Base-by-base conservation (phyloP, 805 yeast species). In the Limtongia smithiae region DNA sequence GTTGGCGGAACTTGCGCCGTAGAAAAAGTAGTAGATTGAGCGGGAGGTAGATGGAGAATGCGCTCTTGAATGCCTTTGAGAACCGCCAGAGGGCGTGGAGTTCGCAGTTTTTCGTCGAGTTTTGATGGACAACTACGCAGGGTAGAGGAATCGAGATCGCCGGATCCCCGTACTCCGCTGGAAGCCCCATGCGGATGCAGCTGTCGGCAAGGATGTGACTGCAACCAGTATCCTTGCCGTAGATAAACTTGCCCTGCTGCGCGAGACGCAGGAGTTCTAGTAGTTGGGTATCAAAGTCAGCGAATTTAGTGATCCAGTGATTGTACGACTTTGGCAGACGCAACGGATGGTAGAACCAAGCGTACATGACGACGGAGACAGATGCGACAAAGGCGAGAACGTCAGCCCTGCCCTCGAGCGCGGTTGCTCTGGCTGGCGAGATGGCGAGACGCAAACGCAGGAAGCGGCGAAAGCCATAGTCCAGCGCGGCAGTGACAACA, bases 301-400 rank as follows among this genome's bases (percentile, higher is more conserved):
- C 78, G 17, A 76, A 77, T 37, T 68, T 67, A 3, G 79, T 72
- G 56, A 75, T 75, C 79, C 79, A 75, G 43, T 64, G 63, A 24
- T 67, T 61, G 55, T 75, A 75, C 5, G 75, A 68, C 4, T 69
- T 71, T n/a, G 77, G 75, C 33, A 75, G 63, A 24, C 61, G 54
- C 8, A 66, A 64, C 2, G 77, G 78, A 44, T 63, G 49, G 45
- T 54, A 61, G 44, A 65, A 65, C 68, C 68, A 65, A 21, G 61
- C 48, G 43, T 60, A 64, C 67, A 65, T 64, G 17, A 65, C 60
- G 15, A 59, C 51, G 27, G 54, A 36, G 31, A 54, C 54, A 1
- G 65, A 57, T 2, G 50, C 46, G 11, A 42, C 51, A 24, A 41
- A 41, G 3, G 51, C 40, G 27, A 35, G 22, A 18, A 46, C 32